These are phyloP conservation scores for Penicillium mononematosum DNA, from an alignment of 495 filamentous ascomycete species.

Conservation along the genomic window DNA sequence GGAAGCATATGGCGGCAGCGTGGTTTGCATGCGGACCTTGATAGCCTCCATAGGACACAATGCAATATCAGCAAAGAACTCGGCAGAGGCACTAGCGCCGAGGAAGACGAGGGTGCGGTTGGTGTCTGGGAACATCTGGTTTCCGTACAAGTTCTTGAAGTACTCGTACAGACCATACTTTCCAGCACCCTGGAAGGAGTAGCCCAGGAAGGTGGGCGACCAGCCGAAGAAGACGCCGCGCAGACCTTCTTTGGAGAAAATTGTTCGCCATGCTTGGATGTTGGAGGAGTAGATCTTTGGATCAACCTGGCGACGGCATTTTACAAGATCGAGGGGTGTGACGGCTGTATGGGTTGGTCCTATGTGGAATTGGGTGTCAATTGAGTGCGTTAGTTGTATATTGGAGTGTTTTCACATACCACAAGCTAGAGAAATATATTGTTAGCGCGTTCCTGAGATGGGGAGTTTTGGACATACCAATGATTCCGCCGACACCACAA, in stretches of 20 bases:
- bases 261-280: slow-evolving; percentile 62
- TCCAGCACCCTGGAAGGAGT: slow-evolving; percentile 72
- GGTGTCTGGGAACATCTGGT: slow-evolving; percentile 57
- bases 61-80: slow-evolving; percentile 67
- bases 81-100: slow-evolving; percentile 62
- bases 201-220: slow-evolving; percentile 67
- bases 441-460: slow-evolving; percentile 7
- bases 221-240: slow-evolving; percentile 73
- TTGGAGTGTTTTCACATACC: slow-evolving; percentile 39
- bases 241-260: slow-evolving; percentile 62
- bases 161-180: slow-evolving; percentile 77
- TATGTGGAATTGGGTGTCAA: slow-evolving; percentile 17
- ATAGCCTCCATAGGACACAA: slow-evolving; percentile 69
- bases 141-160: slow-evolving; percentile 71
- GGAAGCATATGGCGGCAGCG: slow-evolving; percentile 62
- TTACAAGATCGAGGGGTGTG: slow-evolving; percentile 63
- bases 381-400: not conserved
- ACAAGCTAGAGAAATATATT: slow-evolving; percentile 48
- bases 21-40: slow-evolving; percentile 74
- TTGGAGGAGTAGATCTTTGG: slow-evolving; percentile 69
- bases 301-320: slow-evolving; percentile 72
- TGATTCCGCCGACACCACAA: slow-evolving; percentile 63
- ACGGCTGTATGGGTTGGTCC: slow-evolving; percentile 59
- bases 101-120: slow-evolving; percentile 66
- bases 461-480: slow-evolving; percentile 45